Evolutionary conservation across 495 filamentous ascomycete species (phyloP).

Genomic region (Xylaria nigripes): DNA sequence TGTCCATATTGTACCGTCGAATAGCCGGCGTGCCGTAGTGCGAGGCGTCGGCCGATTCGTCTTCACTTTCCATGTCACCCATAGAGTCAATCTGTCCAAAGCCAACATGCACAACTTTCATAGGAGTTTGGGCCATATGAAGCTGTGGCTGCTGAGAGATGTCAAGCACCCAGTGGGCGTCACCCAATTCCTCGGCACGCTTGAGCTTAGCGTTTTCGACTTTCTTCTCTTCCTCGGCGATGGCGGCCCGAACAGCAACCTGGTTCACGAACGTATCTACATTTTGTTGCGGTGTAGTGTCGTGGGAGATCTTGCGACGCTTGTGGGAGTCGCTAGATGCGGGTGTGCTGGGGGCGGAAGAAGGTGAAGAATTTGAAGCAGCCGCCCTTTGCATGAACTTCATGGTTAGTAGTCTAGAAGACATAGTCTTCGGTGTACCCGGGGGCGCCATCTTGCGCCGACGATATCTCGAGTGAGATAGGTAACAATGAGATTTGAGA

Average conservation of each 20-base stretch:
- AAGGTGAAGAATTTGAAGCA: conserved; percentile 35
- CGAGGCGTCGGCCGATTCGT: conserved; percentile 23
- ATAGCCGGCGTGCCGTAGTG: conserved; percentile 17
- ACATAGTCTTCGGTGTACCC: conserved; percentile 62
- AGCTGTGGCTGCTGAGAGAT: conserved; percentile 13
- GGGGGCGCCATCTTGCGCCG: conserved; percentile 29
- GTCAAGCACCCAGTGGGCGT: conserved; percentile 80
- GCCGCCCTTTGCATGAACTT: conserved; percentile 98
- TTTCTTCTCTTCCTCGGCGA: conserved; percentile 68
- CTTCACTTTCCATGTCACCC: conserved; percentile 20
- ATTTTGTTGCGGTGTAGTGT: conserved; percentile 11
- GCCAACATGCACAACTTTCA: conserved; percentile 42
- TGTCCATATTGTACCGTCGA: conserved; percentile 37
- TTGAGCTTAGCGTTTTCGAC: conserved; percentile 60
- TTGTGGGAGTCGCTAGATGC: conserved; percentile 40
- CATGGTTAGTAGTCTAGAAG: conserved; percentile 85
- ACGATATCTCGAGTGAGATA: background rate
- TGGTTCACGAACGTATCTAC: conserved; percentile 34
- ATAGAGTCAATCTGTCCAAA: conserved; percentile 41
- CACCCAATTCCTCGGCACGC: conserved; percentile 65
- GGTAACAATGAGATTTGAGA: background rate
- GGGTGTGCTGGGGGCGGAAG: conserved; percentile 35
- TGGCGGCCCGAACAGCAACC: conserved; percentile 53
- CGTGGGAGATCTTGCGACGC: conserved; percentile 41
- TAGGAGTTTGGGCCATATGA: conserved; percentile 19